Conservation (phyloP, 305 asterid species). For the Fraxinus baroniana region DNA sequence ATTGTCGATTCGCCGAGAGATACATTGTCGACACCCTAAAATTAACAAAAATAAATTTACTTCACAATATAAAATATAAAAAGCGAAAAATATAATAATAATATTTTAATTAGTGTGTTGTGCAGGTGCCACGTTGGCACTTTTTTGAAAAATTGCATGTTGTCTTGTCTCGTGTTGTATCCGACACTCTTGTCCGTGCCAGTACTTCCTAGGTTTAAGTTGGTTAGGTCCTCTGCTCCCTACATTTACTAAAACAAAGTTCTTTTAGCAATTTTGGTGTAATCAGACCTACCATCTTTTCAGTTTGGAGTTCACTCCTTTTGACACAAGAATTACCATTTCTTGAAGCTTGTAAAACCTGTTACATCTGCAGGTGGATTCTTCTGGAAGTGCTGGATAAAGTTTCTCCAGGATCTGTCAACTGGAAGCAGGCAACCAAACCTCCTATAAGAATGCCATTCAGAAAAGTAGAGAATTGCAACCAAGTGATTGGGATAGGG, state of each 20-base stretch:
- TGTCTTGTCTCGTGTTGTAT: not conserved
- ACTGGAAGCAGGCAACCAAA: conserved; percentile 81
- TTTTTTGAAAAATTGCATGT: not conserved
- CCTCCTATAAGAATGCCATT: conserved; percentile 95
- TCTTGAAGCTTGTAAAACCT: conserved; percentile 5
- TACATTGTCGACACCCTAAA: not conserved
- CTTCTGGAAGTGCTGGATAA: conserved; percentile 84
- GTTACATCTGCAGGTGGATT: conserved; percentile 57
- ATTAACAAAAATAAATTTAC: too few species aligned
- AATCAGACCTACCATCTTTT: not conserved
- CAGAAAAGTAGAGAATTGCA: conserved; percentile 87
- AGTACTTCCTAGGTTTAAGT: not conserved
- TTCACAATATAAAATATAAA: not conserved
- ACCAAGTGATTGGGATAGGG: conserved; percentile 83
- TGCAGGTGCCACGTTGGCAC: not conserved
- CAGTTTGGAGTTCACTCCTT: not conserved
- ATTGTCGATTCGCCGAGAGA: not conserved
- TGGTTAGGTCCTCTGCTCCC: not conserved
- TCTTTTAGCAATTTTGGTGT: not conserved
- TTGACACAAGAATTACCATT: conserved; percentile 11
- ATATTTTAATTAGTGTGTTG: not conserved
- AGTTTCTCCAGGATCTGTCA: conserved; percentile 70
- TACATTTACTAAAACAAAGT: not conserved
- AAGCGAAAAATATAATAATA: too few species aligned
- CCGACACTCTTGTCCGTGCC: not conserved